These are phyloP conservation scores for Stenocarpella maydis DNA, from an alignment of 2,329 filamentous ascomycete species.

Conservation along the genomic window DNA sequence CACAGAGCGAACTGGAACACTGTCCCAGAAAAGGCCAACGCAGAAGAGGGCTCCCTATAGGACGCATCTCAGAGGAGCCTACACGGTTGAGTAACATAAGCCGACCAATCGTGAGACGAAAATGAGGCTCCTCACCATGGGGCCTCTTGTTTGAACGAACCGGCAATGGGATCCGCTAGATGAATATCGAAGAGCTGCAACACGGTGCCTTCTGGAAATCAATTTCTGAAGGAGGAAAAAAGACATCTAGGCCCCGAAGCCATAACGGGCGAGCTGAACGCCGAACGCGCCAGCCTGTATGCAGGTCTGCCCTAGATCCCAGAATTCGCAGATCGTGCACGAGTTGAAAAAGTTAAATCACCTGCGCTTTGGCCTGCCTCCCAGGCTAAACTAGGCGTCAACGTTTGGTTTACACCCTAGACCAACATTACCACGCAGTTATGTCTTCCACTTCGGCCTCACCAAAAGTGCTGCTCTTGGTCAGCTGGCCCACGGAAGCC, in stretches of 20 bases:
- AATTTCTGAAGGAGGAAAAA: not conserved
- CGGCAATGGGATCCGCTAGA: not conserved
- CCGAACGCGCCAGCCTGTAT: conserved; percentile 25
- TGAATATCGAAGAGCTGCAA: not conserved
- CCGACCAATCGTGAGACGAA: not conserved
- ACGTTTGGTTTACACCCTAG: not conserved
- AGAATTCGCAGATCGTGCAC: conserved; percentile 31
- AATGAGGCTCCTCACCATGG: not conserved
- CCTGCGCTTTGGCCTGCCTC: conserved; percentile 11
- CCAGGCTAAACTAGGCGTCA: not conserved
- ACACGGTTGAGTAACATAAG: not conserved
- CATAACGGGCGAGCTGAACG: conserved; percentile 33
- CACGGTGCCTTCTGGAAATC: not conserved
- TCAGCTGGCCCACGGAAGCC: conserved; percentile 67
- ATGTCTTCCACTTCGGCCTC: conserved; percentile 97
- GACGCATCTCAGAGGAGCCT: too few species aligned
- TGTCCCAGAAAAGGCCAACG: too few species aligned
- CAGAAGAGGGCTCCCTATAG: too few species aligned
- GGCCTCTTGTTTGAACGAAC: not conserved
- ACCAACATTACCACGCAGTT: conserved; percentile 78
- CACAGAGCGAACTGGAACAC: too few species aligned
- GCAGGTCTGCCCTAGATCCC: not conserved
- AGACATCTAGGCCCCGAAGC: conserved; percentile 7
- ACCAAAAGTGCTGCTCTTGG: conserved; percentile 91
- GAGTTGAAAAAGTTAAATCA: conserved; percentile 35